Percentiles rank a stretch among this genome's conserved stretches.
phyloP scores from a whole-genome alignment of 2,329 filamentous ascomycete genomes.

The Sclerotinia nivalis region DNA sequence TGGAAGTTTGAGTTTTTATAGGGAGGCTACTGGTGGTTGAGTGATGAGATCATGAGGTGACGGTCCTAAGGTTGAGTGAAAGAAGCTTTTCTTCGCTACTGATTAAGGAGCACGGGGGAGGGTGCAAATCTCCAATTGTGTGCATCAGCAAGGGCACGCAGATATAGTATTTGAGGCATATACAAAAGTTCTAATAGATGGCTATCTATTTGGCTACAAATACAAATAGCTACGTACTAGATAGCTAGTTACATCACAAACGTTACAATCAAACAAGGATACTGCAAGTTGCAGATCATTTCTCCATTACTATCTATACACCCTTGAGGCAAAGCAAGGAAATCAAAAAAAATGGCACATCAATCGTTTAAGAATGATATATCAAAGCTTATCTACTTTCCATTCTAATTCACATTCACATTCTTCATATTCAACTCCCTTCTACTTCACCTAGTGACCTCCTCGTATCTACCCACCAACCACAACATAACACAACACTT shows the following conservation, averaged over 20 bases:
- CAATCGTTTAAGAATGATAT: background rate
- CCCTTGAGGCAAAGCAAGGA: background rate
- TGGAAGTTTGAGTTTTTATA: conserved; percentile 75
- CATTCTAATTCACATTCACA: background rate
- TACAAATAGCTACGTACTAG: background rate
- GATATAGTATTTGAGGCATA: background rate
- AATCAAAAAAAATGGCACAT: background rate
- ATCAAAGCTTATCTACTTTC: background rate
- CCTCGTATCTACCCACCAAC: background rate
- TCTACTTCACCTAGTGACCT: no score
- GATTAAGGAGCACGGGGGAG: no score
- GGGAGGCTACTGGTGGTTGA: conserved; percentile 70
- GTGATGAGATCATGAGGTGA: background rate
- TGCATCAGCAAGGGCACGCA: background rate
- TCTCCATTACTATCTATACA: background rate
- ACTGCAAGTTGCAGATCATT: conserved; percentile 1
- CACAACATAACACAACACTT: no score
- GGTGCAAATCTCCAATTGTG: no score
- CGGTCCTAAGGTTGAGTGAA: no score
- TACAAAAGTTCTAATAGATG: background rate
- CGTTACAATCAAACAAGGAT: background rate
- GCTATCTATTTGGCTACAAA: background rate
- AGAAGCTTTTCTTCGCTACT: background rate
- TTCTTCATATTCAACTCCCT: no score
- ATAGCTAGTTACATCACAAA: background rate